Conservation (phyloP, 1,139 yeast species). For the Lodderomyces theae region DNA sequence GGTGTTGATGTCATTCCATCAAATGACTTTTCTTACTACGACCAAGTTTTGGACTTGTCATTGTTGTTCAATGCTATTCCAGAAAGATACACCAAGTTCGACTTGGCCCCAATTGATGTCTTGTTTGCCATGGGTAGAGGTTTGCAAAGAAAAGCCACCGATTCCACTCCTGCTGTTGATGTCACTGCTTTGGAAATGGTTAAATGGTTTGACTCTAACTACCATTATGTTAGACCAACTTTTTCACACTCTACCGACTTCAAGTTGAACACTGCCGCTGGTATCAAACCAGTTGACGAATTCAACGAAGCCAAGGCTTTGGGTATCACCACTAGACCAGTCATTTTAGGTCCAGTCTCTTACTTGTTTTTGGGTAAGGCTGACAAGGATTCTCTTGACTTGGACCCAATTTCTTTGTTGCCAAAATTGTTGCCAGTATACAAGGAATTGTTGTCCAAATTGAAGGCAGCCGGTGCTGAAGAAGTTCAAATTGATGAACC, state of each 20-base stretch:
- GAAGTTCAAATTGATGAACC: slow-evolving; percentile 98
- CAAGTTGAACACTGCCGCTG: slow-evolving; percentile 73
- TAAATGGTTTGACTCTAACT: slow-evolving; percentile 99
- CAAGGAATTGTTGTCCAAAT: slow-evolving; percentile 81
- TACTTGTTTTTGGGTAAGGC: slow-evolving; percentile 95
- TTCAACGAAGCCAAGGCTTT: slow-evolving; percentile 95
- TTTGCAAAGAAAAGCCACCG: slow-evolving; percentile 95
- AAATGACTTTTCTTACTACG: slow-evolving; percentile 97
- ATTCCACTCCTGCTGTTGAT: slow-evolving; percentile 83
- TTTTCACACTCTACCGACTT: slow-evolving; percentile 92
- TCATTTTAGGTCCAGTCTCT: slow-evolving; percentile 92
- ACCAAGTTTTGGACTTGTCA: slow-evolving; percentile 92
- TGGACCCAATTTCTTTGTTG: slow-evolving; percentile 87
- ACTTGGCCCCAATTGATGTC: slow-evolving; percentile 86
- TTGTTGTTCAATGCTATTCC: slow-evolving; percentile 93
- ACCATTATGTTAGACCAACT: slow-evolving; percentile 99
- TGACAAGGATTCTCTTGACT: slow-evolving; percentile 94
- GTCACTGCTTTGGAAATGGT: slow-evolving; percentile 99
- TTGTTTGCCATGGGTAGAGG: slow-evolving; percentile 99
- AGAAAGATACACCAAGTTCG: slow-evolving; percentile 91
- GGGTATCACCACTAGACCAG: slow-evolving; percentile 97
- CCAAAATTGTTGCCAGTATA: slow-evolving; percentile 90
- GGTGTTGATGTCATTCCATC: slow-evolving; percentile 98
- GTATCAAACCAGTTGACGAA: slow-evolving; percentile 95
- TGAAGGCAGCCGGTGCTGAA: slow-evolving; percentile 92